Conservation (phyloP, 805 yeast genomes). For the Spathaspora boniae region DNA sequence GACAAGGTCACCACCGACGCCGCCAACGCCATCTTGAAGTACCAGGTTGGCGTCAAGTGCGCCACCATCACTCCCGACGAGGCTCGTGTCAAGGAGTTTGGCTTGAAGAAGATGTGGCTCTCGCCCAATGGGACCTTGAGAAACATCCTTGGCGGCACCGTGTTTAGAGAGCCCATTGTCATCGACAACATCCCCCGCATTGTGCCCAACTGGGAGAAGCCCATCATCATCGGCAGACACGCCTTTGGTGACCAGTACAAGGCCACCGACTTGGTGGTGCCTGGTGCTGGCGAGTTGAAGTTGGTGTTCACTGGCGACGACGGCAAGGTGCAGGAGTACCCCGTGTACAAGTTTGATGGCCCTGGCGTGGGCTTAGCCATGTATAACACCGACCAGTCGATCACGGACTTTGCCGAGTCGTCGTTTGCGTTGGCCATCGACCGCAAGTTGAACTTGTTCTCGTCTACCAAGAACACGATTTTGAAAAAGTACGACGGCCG, state of each 20-base stretch:
- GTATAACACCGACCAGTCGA: conserved; percentile 95
- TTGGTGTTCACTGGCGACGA: conserved; percentile 70
- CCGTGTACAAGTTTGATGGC: conserved; percentile 65
- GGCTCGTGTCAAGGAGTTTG: conserved; percentile 88
- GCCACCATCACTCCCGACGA: conserved; percentile 99
- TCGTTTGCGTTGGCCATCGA: conserved; percentile 85
- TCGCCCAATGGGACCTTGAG: conserved; percentile 97
- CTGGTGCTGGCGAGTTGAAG: conserved; percentile 75
- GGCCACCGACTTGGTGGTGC: conserved; percentile 81
- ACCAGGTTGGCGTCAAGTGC: conserved; percentile 93
- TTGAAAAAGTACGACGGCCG: conserved; percentile 92
- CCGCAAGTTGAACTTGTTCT: conserved; percentile 74
- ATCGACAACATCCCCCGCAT: conserved; percentile 85
- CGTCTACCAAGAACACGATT: conserved; percentile 93
- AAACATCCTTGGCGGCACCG: conserved; percentile 93
- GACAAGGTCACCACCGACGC: conserved; percentile 88
- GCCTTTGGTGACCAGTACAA: conserved; percentile 97
- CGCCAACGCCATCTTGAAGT: conserved; percentile 82
- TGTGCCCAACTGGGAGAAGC: conserved; percentile 90
- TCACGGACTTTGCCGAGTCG: conserved; percentile 86
- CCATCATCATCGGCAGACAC: conserved; percentile 95
- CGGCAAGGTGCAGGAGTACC: conserved; percentile 48
- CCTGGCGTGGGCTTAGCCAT: conserved; percentile 86
- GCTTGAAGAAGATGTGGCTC: conserved; percentile 93
- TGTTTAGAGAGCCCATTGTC: conserved; percentile 94